Base-by-base conservation (phyloP, 108 stramenopile species). In the Poteriospumella lacustris region DNA sequence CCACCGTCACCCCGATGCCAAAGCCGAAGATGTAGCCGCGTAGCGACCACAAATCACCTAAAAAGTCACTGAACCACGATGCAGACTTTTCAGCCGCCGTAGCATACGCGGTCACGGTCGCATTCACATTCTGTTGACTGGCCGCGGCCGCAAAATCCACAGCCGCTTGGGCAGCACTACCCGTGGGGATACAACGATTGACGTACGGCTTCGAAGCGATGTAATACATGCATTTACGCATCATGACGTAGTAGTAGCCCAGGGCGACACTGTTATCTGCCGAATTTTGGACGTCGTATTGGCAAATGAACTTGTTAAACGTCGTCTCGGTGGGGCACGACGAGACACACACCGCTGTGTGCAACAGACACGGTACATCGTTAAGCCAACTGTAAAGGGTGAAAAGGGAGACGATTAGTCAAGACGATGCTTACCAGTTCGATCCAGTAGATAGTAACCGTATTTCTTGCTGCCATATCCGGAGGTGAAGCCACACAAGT, bases 21-120 rank as follows among this genome's bases (percentile, higher is more conserved):
- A 93, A 92, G 26, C 87, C 89, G 39, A 92, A 44, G 56, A 97
- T 89, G 43, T 82, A 88, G 26, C 86, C 68, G 44, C 86, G 62
- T 1, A 85, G 75, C 28, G 75, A 81, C 52, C 70, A 81, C 36
- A 90, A 34, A 75, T 93, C 92, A 38, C 83, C 78, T 26, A 78
- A 58, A 41, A 77, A 68, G n/a, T 69, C 58, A 39, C 76, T 73
- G 47, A 78, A 84, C 42, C 75, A 73, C 5, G 70, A 78, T 33
- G 68, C 31, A 2, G 42, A 33, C 44, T 52, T 58, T 29, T 0
- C 1, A 1, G 31, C 1, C 12, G 15, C 5, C 9, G 58, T 76
- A 36, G 43, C 75, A 76, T 29, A 76, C 29, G 44, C 26, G 28
- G 60, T 33, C 39, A 28, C 43, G 38, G 1, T 39, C 39, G 43